Evolutionary conservation across 1,284 basidiomycete species (phyloP), one percentile per base, ranked within the genome.

Genomic region (Ganoderma sinense): DNA sequence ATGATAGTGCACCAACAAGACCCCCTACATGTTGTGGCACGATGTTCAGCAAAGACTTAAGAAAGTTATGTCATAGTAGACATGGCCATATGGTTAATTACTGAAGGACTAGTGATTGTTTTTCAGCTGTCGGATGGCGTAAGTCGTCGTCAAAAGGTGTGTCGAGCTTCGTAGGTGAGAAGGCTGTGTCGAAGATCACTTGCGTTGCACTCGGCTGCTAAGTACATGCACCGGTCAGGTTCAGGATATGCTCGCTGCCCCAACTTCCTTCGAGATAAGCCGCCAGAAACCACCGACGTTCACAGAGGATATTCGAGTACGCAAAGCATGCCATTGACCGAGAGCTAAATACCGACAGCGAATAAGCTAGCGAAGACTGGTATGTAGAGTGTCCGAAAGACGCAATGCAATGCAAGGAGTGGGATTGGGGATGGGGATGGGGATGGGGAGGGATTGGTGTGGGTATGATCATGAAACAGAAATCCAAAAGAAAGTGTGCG

Each of bases 301-400:
- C 48, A 26, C 23, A 51, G 5, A 51, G 11, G 23, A 7, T 26
- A 51, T 51, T 23, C n/a, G 26, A 29, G 59, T 26, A 23, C 39
- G 39, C 39, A 60, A 26, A 16, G 59, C 36, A 60, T 60, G 39
- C 36, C 23, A 60, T 60, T 60, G 59, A 43, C 41, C 40, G 40
- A 10, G 40, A 60, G 20, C 36, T 60, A 36, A 26, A 60, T 60
- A 60, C 59, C 39, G 33, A 60, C 59, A 60, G 39, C 59, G 23
- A 60, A 23, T 39, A n/a, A 36, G 36, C 36, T 20, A 60, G 23
- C 58, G 39, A 60, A 11, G 7, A 39, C 29, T 39, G 31, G 33
- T 36, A 56, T 33, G 56, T 33, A 39, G n/a, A 26, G 5, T 26
- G 31, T 36, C 5, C 58, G 43, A 60, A 33, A 33, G 33, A 53